These are phyloP conservation scores for Zygosaccharomyces rouxii DNA, from an alignment of 805 yeast genomes.

Conservation along the genomic window DNA sequence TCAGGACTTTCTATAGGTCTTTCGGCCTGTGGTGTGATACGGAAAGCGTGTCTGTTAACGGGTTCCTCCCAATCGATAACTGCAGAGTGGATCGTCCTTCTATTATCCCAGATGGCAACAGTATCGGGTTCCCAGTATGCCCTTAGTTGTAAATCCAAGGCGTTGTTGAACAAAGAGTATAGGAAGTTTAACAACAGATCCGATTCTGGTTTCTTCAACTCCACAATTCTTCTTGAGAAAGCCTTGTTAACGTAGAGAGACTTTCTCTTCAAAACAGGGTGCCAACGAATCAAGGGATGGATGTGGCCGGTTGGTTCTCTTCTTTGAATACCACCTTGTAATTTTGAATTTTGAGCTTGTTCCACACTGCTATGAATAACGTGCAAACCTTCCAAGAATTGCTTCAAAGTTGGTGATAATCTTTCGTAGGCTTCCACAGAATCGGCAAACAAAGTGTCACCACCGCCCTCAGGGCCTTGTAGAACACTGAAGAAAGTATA, in stretches of 20 bases:
- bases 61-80: constrained; percentile 65
- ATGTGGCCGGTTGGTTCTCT: constrained; percentile 47
- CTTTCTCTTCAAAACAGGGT: constrained; percentile 66
- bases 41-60: constrained; percentile 61
- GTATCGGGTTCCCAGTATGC: constrained; percentile 66
- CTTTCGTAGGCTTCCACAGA: constrained; percentile 64
- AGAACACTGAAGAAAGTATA: constrained; percentile 60
- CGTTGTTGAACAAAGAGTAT: constrained; percentile 45
- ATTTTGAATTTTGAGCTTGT: constrained; percentile 55
- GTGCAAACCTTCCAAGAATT: constrained; percentile 53
- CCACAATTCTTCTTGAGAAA: constrained; percentile 62
- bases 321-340: constrained; percentile 61
- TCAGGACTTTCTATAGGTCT: constrained; percentile 52
- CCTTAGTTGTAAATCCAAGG: constrained; percentile 60
- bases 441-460: constrained; percentile 70
- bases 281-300: constrained; percentile 67
- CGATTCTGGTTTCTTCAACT: constrained; percentile 66
- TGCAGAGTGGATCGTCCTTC: constrained; percentile 63
- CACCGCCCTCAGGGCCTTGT: constrained; percentile 59
- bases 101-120: constrained; percentile 74
- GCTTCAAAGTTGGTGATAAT: constrained; percentile 58
- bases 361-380: constrained; percentile 65
- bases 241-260: constrained; percentile 51
- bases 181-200: constrained; percentile 54
- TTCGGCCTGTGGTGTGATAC: constrained; percentile 72